Percentiles rank a stretch among this genome's conserved stretches.
Conservation (phyloP, 1,139 yeast species). For the Saccharomyces uvarum region DNA sequence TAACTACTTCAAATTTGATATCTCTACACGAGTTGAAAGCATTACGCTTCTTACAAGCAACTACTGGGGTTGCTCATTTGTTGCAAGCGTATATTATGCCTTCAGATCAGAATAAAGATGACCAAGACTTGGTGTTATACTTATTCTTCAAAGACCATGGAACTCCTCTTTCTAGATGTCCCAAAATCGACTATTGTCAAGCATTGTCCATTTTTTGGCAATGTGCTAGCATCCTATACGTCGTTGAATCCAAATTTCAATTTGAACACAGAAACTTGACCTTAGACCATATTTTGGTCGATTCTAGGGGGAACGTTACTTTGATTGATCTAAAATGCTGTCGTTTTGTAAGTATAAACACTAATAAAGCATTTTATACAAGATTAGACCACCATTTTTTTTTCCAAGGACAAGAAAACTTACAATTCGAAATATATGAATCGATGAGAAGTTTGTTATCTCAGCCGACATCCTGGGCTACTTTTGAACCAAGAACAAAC, state of each 20-base stretch:
- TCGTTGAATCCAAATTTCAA: constrained; percentile 39
- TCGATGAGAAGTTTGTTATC: constrained; percentile 35
- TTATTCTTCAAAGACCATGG: constrained; percentile 1
- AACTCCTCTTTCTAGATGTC: constrained; percentile 2
- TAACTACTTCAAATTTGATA: constrained; percentile 17
- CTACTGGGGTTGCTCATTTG: background rate
- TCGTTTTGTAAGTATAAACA: constrained; percentile 34
- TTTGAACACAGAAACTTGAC: constrained; percentile 61
- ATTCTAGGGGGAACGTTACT: constrained; percentile 38
- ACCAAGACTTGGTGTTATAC: background rate
- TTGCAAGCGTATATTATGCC: constrained; percentile 4
- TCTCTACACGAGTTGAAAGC: constrained; percentile 15
- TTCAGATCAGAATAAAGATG: constrained; percentile 4
- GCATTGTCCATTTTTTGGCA: constrained; percentile 38
- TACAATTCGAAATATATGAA: constrained; percentile 47
- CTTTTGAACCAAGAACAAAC: constrained; percentile 35
- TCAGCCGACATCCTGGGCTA: constrained; percentile 23
- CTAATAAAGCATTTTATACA: constrained; percentile 31
- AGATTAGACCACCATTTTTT: constrained; percentile 45
- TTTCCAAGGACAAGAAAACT: constrained; percentile 41
- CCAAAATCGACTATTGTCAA: constrained; percentile 34
- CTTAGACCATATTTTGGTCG: constrained; percentile 45
- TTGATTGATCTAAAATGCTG: constrained; percentile 52
- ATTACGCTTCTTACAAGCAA: background rate
- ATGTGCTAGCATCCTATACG: constrained; percentile 38